phyloP scores from a whole-genome alignment of 768 basidiomycete species.

The Leccinum uliginosum region DNA sequence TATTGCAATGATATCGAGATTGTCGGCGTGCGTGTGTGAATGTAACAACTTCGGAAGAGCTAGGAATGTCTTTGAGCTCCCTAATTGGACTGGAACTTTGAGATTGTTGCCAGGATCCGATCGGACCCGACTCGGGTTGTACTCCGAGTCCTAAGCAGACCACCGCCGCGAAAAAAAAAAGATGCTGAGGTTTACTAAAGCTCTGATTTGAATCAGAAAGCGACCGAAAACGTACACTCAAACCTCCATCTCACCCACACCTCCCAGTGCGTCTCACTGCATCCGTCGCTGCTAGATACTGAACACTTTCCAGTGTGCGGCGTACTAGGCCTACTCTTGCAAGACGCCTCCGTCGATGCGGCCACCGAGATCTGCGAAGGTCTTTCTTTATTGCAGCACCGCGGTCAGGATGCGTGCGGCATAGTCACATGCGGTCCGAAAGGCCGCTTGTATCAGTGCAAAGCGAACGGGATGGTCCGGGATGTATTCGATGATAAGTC shows the following conservation, averaged over 20 bases:
- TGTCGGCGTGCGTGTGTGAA: not conserved
- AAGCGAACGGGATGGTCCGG: constrained; percentile 98
- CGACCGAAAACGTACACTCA: not conserved
- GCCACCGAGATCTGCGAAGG: constrained; percentile 92
- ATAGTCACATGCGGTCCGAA: constrained; percentile 94
- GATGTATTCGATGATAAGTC: constrained; percentile 88
- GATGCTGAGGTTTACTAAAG: not conserved
- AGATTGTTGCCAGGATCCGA: not conserved
- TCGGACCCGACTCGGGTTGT: not conserved
- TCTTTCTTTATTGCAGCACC: constrained; percentile 91
- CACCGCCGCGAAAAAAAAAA: constrained; percentile 4
- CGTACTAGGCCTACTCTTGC: constrained; percentile 81
- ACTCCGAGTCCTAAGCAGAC: not conserved
- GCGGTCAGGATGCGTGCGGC: constrained; percentile 97
- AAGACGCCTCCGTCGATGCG: constrained; percentile 69
- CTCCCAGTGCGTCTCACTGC: constrained; percentile 27
- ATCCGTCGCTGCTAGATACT: not conserved
- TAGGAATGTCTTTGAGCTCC: not conserved
- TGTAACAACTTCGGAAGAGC: not conserved
- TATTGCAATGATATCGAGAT: constrained; percentile 23
- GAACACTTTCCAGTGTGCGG: constrained; percentile 68
- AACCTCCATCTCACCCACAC: constrained; percentile 3
- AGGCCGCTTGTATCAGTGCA: constrained; percentile 96
- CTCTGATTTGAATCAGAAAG: not conserved
- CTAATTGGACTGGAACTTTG: not conserved